These are phyloP conservation scores for Eucommia ulmoides DNA, from an alignment of 257 asterid genomes.

Conservation along the genomic window DNA sequence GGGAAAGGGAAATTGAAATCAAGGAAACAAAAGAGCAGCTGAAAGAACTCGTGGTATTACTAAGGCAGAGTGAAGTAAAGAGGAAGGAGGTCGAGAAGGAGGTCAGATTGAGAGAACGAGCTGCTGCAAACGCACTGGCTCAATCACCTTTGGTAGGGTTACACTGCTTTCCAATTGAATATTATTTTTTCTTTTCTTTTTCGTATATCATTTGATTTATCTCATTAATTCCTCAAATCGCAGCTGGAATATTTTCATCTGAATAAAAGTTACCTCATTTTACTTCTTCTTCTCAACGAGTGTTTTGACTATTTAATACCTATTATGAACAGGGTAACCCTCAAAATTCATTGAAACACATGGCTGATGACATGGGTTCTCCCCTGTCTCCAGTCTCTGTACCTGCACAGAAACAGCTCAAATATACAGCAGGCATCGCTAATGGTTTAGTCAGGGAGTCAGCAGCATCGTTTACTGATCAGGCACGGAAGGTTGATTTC, in stretches of 20 bases:
- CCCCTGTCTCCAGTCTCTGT: constrained; percentile 80
- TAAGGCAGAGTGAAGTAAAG: constrained; percentile 80
- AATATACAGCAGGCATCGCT: constrained; percentile 88
- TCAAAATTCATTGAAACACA: constrained; percentile 33
- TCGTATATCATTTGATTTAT: too few relatives aligned
- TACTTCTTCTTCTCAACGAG: neutral
- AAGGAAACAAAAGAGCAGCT: constrained; percentile 92
- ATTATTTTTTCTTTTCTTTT: constrained; percentile 1
- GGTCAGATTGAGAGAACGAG: constrained; percentile 61
- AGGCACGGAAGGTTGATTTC: constrained; percentile 61
- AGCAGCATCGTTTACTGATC: constrained; percentile 64
- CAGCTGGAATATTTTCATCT: too few relatives aligned
- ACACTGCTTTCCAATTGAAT: neutral
- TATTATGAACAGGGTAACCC: constrained; percentile 24
- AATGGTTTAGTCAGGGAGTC: constrained; percentile 68
- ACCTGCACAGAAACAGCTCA: constrained; percentile 96
- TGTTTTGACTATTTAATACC: neutral
- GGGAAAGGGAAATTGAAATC: constrained; percentile 82
- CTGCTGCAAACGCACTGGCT: constrained; percentile 38
- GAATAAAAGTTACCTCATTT: neutral
- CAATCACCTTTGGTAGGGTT: constrained; percentile 69
- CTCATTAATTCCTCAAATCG: neutral
- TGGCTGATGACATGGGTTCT: constrained; percentile 50
- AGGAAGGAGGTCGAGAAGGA: constrained; percentile 82
- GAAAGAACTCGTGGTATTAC: constrained; percentile 73